These are phyloP conservation scores for Phytophthora colocasiae DNA, from an alignment of 352 stramenopile genomes.

Conservation along the genomic window DNA sequence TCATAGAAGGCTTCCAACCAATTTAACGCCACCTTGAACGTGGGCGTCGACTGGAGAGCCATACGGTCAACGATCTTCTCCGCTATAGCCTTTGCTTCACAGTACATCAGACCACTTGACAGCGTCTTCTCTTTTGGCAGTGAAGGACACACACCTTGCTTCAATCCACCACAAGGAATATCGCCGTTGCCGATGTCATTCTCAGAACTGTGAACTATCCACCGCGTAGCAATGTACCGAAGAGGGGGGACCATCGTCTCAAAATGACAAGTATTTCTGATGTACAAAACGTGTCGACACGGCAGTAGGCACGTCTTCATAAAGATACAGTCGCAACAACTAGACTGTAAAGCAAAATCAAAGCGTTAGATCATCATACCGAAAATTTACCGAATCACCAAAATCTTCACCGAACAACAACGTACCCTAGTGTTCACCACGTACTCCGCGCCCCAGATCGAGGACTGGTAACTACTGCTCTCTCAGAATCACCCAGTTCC, in stretches of 20 bases:
- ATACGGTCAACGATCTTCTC: constrained; percentile 18
- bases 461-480: no score
- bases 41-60: constrained; percentile 19
- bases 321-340: constrained; percentile 17
- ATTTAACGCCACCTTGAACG: constrained; percentile 1
- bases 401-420: background rate
- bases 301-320: constrained; percentile 12
- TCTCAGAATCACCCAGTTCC: no score
- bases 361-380: background rate
- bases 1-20: constrained; percentile 20
- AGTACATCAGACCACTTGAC: background rate
- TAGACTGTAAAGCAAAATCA: no score
- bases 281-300: constrained; percentile 15
- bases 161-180: background rate
- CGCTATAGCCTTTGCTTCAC: background rate
- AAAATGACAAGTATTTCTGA: background rate
- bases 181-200: constrained; percentile 16
- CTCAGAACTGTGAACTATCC: constrained; percentile 2
- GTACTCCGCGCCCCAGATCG: no score
- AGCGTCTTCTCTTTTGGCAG: background rate
- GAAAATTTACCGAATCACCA: background rate
- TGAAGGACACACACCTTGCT: background rate
- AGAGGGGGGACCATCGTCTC: constrained; percentile 15
- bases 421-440: no score
- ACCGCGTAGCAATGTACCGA: background rate